Percentiles rank a stretch among this genome's conserved stretches.
These are phyloP conservation scores for Caryopteris hybrid DNA, from an alignment of 305 asterid species.

Conservation along the genomic window DNA sequence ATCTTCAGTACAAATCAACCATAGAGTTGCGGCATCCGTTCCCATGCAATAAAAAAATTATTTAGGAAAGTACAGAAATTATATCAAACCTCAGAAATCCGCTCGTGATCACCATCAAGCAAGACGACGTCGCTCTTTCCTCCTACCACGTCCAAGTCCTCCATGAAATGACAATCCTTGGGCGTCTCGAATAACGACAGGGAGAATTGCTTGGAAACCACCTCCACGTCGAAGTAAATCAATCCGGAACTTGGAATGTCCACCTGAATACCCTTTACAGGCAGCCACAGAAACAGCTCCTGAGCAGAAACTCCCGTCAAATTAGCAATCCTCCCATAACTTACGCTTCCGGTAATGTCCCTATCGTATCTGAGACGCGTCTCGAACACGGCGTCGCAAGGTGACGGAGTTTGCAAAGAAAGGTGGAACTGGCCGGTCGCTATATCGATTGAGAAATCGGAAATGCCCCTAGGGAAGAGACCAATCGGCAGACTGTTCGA, in stretches of 20 bases:
- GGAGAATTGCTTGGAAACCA: conserved; percentile 78
- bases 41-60: too few species aligned
- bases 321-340: conserved; percentile 42
- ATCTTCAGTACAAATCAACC: too few species aligned
- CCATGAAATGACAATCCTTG: conserved; percentile 46
- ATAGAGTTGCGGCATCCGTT: too few species aligned
- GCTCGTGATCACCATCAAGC: too few species aligned
- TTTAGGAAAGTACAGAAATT: too few species aligned
- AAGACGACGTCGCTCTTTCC: too few species aligned
- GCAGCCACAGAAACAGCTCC: conserved; percentile 84
- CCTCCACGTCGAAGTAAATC: conserved; percentile 84
- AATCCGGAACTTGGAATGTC: conserved; percentile 84
- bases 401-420: conserved; percentile 36
- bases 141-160: too few species aligned
- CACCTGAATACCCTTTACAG: conserved; percentile 66
- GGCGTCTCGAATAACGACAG: conserved; percentile 79
- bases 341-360: conserved; percentile 54
- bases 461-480: conserved; percentile 63
- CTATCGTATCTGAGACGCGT: conserved; percentile 54
- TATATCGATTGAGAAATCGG: conserved; percentile 43
- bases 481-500: conserved; percentile 69
- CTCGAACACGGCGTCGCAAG: conserved; percentile 79
- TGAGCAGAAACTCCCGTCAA: conserved; percentile 70
- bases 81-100: too few species aligned
- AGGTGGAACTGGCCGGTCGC: conserved; percentile 55